These are phyloP conservation scores for Urochloa ruziziensis DNA, from an alignment of 176 grass and related monocot species.

Conservation along the genomic window DNA sequence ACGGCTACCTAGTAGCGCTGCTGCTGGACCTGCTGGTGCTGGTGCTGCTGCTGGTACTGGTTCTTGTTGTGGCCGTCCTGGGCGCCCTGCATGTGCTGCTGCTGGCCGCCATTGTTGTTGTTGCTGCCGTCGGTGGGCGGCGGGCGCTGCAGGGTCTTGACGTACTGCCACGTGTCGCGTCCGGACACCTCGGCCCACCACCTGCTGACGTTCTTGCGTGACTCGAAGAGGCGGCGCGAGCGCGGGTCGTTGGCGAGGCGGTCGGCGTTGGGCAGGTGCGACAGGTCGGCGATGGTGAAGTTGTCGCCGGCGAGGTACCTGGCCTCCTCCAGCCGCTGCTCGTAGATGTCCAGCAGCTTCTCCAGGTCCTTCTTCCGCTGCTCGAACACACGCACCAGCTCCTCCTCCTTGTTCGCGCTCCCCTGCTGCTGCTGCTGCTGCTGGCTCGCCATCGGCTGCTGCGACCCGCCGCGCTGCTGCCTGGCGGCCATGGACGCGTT, in stretches of 20 bases:
- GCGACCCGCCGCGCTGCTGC: background rate
- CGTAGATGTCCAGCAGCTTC: constrained; percentile 86
- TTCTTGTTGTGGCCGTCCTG: background rate
- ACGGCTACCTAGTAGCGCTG: background rate
- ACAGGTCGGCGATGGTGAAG: constrained; percentile 98
- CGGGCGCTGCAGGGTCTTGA: constrained; percentile 65
- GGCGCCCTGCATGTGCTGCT: background rate
- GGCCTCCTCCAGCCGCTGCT: constrained; percentile 66
- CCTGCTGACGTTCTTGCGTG: constrained; percentile 58
- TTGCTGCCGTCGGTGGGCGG: background rate
- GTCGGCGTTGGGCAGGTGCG: constrained; percentile 82
- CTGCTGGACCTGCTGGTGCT: background rate
- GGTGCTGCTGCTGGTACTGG: background rate
- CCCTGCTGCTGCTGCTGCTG: background rate
- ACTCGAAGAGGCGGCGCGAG: constrained; percentile 49
- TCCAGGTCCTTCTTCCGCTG: constrained; percentile 64
- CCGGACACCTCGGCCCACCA: constrained; percentile 72
- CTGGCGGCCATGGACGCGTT: constrained; percentile 2
- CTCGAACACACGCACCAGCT: constrained; percentile 47
- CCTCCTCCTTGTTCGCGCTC: constrained; percentile 33
- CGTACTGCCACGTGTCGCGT: constrained; percentile 64
- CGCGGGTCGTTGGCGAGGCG: constrained; percentile 48
- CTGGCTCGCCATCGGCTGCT: background rate
- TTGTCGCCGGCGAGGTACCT: constrained; percentile 64
- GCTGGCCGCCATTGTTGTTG: background rate